A percentile compares a stretch with the other conserved stretches of the same genome.
These are phyloP conservation scores for Leucaena leucocephala DNA, from an alignment of 306 rosid genomes.

Conservation along the genomic window DNA sequence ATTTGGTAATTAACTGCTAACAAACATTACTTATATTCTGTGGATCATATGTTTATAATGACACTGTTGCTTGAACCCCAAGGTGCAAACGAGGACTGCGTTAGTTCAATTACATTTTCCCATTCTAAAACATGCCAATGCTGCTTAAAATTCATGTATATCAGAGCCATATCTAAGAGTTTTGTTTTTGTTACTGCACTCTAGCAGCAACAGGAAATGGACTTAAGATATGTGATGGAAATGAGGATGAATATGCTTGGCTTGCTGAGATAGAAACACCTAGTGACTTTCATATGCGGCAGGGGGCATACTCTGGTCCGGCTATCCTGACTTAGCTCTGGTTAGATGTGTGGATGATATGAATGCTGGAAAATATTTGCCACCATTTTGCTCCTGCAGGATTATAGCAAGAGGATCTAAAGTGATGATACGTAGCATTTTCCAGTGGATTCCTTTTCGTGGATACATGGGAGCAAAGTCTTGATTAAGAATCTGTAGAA, in stretches of 20 bases:
- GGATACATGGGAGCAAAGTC: constrained; percentile 18
- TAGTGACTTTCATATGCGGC: constrained; percentile 71
- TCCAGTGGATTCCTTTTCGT: constrained; percentile 11
- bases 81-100: not conserved
- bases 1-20: constrained; percentile 59
- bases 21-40: not conserved
- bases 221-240: constrained; percentile 42
- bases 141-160: constrained; percentile 17
- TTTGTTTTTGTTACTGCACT: constrained; percentile 28
- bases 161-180: constrained; percentile 14
- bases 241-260: constrained; percentile 88
- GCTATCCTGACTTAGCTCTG: constrained; percentile 56
- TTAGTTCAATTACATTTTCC: constrained; percentile 17
- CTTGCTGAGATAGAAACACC: constrained; percentile 76
- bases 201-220: constrained; percentile 57
- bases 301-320: constrained; percentile 76
- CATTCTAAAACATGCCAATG: not conserved
- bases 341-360: not conserved
- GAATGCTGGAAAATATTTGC: constrained; percentile 12
- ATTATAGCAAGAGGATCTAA: constrained; percentile 6
- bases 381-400: constrained; percentile 12
- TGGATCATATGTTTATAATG: not conserved
- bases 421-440: constrained; percentile 16
- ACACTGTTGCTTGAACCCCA: not conserved
- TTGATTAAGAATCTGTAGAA: constrained; percentile 9